phyloP scores from a whole-genome alignment of 805 yeast species.

The Myxozyma lipomycoides region DNA sequence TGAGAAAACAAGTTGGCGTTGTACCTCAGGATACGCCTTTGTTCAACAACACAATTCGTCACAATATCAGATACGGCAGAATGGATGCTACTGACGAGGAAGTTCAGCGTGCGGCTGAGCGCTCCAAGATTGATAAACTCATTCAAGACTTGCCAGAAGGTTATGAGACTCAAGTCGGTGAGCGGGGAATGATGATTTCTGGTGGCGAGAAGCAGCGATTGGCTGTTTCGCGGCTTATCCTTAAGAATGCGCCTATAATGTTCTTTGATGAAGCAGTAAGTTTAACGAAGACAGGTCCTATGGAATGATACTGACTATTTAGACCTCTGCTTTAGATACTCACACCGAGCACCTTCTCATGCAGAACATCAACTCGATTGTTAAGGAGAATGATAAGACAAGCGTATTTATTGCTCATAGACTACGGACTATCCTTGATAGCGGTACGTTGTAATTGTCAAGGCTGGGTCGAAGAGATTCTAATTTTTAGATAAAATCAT shows the following conservation, averaged over 20 bases:
- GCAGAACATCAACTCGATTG: conserved; percentile 65
- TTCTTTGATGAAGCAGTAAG: conserved; percentile 88
- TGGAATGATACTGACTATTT: too few species aligned
- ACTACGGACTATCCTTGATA: conserved; percentile 84
- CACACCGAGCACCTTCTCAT: conserved; percentile 87
- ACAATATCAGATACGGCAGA: conserved; percentile 83
- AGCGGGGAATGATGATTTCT: conserved; percentile 94
- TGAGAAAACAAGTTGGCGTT: conserved; percentile 75
- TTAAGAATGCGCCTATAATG: conserved; percentile 82
- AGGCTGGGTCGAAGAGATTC: too few species aligned
- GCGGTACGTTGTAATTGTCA: conserved; percentile 4
- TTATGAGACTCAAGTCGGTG: conserved; percentile 83
- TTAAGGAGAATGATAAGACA: conserved; percentile 58
- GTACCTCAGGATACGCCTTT: conserved; percentile 98
- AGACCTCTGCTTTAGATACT: conserved; percentile 88
- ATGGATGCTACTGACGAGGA: conserved; percentile 69
- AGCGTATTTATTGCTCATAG: conserved; percentile 92
- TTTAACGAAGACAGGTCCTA: too few species aligned
- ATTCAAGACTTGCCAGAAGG: conserved; percentile 79
- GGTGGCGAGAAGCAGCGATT: conserved; percentile 98
- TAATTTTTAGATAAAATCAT: conserved; percentile 71
- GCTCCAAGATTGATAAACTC: conserved; percentile 65
- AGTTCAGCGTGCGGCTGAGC: conserved; percentile 56
- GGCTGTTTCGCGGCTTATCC: conserved; percentile 85
- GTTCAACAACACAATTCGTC: conserved; percentile 83